Evolutionary conservation across 169 alveolate species (phyloP).

Genomic region (Prorocentrum cordatum): DNA sequence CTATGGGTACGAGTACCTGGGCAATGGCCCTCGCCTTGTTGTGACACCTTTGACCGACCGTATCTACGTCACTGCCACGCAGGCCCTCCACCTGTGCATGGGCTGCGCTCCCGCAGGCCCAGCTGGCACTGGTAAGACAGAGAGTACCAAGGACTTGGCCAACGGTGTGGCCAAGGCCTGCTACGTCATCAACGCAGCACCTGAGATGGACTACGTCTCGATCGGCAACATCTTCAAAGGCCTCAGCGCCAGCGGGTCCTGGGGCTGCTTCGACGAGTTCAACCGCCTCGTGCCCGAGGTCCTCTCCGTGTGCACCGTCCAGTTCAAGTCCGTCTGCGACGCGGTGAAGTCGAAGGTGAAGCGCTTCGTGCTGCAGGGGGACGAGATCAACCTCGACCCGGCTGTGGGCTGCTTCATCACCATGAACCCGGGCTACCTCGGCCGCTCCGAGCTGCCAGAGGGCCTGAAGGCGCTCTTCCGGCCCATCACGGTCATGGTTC

Average conservation of each 20-base stretch:
- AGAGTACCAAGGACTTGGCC: conserved; percentile 90
- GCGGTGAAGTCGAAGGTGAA: conserved; percentile 81
- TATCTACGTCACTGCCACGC: conserved; percentile 94
- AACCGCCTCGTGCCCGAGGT: conserved; percentile 92
- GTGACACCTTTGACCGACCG: conserved; percentile 95
- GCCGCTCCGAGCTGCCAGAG: conserved; percentile 93
- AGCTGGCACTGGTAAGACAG: conserved; percentile 97
- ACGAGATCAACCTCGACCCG: conserved; percentile 85
- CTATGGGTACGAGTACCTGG: conserved; percentile 92
- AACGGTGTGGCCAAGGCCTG: conserved; percentile 91
- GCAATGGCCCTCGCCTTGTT: conserved; percentile 92
- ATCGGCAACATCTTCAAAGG: conserved; percentile 94
- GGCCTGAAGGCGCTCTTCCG: conserved; percentile 91
- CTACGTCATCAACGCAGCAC: conserved; percentile 91
- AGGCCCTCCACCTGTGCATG: conserved; percentile 89
- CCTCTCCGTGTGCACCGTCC: conserved; percentile 90
- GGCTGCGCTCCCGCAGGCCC: conserved; percentile 99
- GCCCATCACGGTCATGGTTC: conserved; percentile 92
- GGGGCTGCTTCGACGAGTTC: conserved; percentile 97
- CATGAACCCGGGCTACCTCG: conserved; percentile 79
- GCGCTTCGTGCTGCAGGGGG: conserved; percentile 85
- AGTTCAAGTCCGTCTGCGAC: conserved; percentile 89
- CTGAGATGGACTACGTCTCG: conserved; percentile 91
- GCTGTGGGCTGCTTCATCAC: conserved; percentile 61
- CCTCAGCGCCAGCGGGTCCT: conserved; percentile 92